Base-by-base conservation (phyloP, 768 basidiomycete genomes). In the Paxillus ammoniavirescens region DNA sequence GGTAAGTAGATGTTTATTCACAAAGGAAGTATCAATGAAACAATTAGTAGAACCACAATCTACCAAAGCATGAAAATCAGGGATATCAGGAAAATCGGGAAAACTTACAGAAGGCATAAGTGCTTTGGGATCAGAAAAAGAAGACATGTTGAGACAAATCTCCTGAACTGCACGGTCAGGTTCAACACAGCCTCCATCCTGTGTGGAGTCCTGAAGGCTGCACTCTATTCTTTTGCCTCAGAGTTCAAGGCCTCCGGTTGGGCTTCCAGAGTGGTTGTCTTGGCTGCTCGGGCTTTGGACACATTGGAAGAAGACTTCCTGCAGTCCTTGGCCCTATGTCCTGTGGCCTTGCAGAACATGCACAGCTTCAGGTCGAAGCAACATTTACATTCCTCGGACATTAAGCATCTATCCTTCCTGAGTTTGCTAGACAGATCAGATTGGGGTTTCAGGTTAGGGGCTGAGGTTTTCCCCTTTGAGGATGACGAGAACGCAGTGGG, bases 221-320 rank as follows among this genome's bases (percentile, higher is more conserved):
- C 33, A 0, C 9, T 9, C 54, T 55, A 55, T 49, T 55, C 49
- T 26, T 54, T 58, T 55, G 46, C 4, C 50, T 49, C 37, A 1
- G 18, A 5, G 31, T 5, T 31, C 26, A 41, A 42, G 43, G 15
- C 41, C 43, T 36, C 8, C 1, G 2, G 42, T 40, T 54, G 21
- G n/a, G 44, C 1, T 46, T 47, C 48, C 2, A 26, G 31, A 17
- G 53, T 26, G 1, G 0, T 8, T 1, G 21, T 36, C 9, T 18
- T 41, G 8, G 28, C n/a, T 5, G 51, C 51, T 12, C n/a, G 30
- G 15, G 41, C 47, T 9, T 44, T 50, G 2, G 37, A 33, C 0
- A 31, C 13, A 8, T 21, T 13, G 5, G 17, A 40, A 5, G 36
- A 8, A 1, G 31, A 30, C 33, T 55, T 57, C 0, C n/a, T 35